phyloP scores from a whole-genome alignment of 768 basidiomycete species.

The Naganishia onofrii region DNA sequence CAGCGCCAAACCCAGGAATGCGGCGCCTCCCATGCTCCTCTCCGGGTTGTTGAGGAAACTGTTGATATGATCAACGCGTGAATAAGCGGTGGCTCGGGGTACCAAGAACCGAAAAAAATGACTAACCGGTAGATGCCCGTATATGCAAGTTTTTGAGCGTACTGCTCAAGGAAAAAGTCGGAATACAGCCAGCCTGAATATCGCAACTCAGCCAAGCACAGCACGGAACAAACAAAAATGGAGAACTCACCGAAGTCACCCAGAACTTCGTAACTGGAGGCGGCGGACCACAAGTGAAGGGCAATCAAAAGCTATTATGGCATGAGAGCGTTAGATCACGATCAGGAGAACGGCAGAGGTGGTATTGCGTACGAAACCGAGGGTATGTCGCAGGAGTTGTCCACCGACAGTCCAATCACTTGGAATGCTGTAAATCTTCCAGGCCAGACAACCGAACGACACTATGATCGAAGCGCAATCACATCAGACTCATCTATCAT shows the following conservation, averaged over 20 bases:
- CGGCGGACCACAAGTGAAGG: constrained; percentile 85
- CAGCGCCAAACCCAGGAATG: constrained; percentile 87
- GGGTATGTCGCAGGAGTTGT: constrained; percentile 78
- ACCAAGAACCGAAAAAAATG: background rate
- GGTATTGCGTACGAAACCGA: constrained; percentile 68
- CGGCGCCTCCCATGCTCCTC: constrained; percentile 82
- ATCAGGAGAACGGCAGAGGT: background rate
- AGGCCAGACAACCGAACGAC: constrained; percentile 78
- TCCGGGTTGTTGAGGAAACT: constrained; percentile 88
- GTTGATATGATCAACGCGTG: constrained; percentile 52
- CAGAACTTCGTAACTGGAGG: constrained; percentile 85
- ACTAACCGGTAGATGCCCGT: constrained; percentile 82
- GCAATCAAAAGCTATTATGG: constrained; percentile 69
- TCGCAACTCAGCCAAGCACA: background rate
- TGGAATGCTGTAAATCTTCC: constrained; percentile 84
- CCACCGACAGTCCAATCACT: constrained; percentile 81
- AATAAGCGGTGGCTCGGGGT: background rate
- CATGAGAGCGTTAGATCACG: background rate
- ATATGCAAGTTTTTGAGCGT: constrained; percentile 83
- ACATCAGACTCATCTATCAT: background rate
- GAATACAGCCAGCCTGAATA: constrained; percentile 92
- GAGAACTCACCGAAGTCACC: constrained; percentile 74
- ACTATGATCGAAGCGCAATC: constrained; percentile 57
- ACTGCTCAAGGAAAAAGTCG: constrained; percentile 92
- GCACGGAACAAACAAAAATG: background rate